phyloP scores from a whole-genome alignment of 2,329 filamentous ascomycete species.

The Cordyceps javanica region DNA sequence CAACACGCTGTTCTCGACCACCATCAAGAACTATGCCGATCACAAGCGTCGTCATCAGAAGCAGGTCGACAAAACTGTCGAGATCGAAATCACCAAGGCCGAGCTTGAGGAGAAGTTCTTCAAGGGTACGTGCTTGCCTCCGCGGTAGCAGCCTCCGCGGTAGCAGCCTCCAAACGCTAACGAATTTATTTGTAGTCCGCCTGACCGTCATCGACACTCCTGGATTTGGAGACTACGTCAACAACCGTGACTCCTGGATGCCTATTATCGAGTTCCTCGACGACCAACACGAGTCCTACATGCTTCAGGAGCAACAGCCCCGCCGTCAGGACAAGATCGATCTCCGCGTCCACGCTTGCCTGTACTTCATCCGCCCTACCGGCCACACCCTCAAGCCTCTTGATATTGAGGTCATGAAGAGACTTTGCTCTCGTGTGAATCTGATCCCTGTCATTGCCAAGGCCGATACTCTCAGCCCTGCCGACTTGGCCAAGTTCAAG shows the following conservation, averaged over 20 bases:
- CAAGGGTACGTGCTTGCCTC: slow-evolving; percentile 65
- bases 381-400: slow-evolving; percentile 98
- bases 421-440: slow-evolving; percentile 95
- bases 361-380: slow-evolving; percentile 98
- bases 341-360: slow-evolving; percentile 92
- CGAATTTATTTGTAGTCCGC: slow-evolving; percentile 58
- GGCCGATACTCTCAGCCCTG: slow-evolving; percentile 92
- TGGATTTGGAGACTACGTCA: slow-evolving; percentile 99
- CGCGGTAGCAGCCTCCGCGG: not conserved
- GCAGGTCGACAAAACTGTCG: slow-evolving; percentile 99
- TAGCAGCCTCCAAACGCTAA: not conserved
- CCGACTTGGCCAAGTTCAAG: slow-evolving; percentile 92
- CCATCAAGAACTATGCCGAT: slow-evolving; percentile 99
- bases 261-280: slow-evolving; percentile 99
- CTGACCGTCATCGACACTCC: slow-evolving; percentile 98
- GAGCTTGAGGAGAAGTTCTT: slow-evolving; percentile 99
- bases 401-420: slow-evolving; percentile 99
- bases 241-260: slow-evolving; percentile 99
- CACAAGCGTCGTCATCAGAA: slow-evolving; percentile 99
- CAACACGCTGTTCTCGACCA: slow-evolving; percentile 99
- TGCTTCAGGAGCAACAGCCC: slow-evolving; percentile 99
- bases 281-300: slow-evolving; percentile 99
- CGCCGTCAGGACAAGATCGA: slow-evolving; percentile 98
- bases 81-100: slow-evolving; percentile 99
- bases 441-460: slow-evolving; percentile 97